These are phyloP conservation scores for Allomyces arbusculus DNA, from an alignment of 192 early-diverging fungal species.

Conservation along the genomic window DNA sequence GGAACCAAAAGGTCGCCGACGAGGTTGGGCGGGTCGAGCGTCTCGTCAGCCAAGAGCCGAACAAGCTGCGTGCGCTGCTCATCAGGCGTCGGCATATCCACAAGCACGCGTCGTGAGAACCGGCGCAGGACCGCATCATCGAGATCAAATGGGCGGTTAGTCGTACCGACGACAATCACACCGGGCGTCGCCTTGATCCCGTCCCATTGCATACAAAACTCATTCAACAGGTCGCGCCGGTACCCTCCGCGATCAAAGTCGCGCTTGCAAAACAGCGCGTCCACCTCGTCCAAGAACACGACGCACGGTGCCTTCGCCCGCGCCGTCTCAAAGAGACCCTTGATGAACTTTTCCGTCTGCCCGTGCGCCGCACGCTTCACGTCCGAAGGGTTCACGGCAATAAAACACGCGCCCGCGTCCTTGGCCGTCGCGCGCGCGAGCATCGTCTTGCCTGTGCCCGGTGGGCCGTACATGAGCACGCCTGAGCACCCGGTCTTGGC, in stretches of 20 bases:
- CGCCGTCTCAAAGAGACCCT: conserved; percentile 80
- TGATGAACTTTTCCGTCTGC: conserved; percentile 91
- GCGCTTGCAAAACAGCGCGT: conserved; percentile 65
- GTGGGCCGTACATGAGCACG: conserved; percentile 65
- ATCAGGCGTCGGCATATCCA: conserved; percentile 65
- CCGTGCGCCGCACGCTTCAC: conserved; percentile 80
- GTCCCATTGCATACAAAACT: conserved; percentile 97
- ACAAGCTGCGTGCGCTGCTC: conserved; percentile 54
- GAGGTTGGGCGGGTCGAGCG: conserved; percentile 32
- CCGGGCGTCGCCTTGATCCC: conserved; percentile 49
- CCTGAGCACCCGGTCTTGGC: conserved; percentile 18
- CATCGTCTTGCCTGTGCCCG: conserved; percentile 74
- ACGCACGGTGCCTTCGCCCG: conserved; percentile 83
- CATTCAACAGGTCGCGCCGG: conserved; percentile 67
- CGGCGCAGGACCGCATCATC: conserved; percentile 89
- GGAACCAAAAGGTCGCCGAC: conserved; percentile 41
- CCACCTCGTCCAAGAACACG: conserved; percentile 92
- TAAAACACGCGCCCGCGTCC: conserved; percentile 52
- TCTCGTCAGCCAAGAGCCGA: conserved; percentile 59
- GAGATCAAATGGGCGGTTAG: conserved; percentile 88
- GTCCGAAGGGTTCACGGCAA: conserved; percentile 57
- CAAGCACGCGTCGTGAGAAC: conserved; percentile 72
- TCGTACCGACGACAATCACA: conserved; percentile 76
- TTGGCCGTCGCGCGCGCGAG: conserved; percentile 69
- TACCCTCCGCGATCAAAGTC: conserved; percentile 31